Evolutionary conservation across 495 filamentous ascomycete species (phyloP).

Genomic region (Lasiosphaeria hispida): DNA sequence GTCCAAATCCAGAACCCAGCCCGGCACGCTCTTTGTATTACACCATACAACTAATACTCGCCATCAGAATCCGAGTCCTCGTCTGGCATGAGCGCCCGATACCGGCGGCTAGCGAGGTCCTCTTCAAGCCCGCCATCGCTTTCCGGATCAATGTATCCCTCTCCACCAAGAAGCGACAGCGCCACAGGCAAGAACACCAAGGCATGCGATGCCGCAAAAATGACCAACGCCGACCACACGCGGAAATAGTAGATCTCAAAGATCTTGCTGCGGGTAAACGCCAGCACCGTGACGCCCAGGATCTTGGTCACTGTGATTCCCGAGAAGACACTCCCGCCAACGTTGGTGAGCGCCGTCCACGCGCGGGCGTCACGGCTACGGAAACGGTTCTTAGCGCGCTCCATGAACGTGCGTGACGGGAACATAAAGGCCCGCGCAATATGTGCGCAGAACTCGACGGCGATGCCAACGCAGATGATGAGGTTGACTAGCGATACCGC

Average conservation of each 20-base stretch:
- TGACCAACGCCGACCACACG: slow-evolving; percentile 86
- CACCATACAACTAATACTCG: slow-evolving; percentile 22
- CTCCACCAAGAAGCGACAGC: slow-evolving; percentile 80
- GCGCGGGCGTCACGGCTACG: slow-evolving; percentile 78
- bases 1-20: background rate
- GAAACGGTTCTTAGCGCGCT: slow-evolving; percentile 64
- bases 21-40: background rate
- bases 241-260: slow-evolving; percentile 99
- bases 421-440: slow-evolving; percentile 96
- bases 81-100: slow-evolving; percentile 43
- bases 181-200: slow-evolving; percentile 90
- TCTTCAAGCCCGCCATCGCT: slow-evolving; percentile 81
- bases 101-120: slow-evolving; percentile 59
- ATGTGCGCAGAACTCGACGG: slow-evolving; percentile 96
- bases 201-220: slow-evolving; percentile 85
- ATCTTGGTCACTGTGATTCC: slow-evolving; percentile 96
- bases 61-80: slow-evolving; percentile 41
- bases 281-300: slow-evolving; percentile 86
- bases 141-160: slow-evolving; percentile 83
- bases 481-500: slow-evolving; percentile 96
- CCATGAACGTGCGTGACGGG: slow-evolving; percentile 72
- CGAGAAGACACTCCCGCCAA: slow-evolving; percentile 89
- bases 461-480: slow-evolving; percentile 93
- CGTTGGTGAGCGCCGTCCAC: slow-evolving; percentile 89
- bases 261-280: slow-evolving; percentile 95